A percentile compares a stretch with the other conserved stretches of the same genome.
Evolutionary conservation across 768 basidiomycete genomes (phyloP).

Genomic region (Lactarius sanguifluus): DNA sequence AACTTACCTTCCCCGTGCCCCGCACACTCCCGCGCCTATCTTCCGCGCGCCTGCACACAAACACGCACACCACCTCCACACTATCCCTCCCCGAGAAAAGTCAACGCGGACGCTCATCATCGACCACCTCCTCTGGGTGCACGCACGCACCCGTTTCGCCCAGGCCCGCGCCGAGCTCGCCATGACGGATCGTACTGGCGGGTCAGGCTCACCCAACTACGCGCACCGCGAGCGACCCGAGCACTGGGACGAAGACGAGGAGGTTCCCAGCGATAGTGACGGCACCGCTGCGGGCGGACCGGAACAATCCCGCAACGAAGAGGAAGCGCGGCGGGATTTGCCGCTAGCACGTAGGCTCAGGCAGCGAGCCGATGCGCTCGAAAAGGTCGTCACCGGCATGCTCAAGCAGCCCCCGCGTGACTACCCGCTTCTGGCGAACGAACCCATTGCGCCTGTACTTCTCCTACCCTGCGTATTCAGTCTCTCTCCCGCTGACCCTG

Average conservation of each 20-base stretch:
- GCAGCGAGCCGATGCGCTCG: constrained; percentile 75
- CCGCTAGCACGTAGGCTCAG: constrained; percentile 61
- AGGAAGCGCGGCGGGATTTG: constrained; percentile 65
- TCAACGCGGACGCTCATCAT: constrained; percentile 86
- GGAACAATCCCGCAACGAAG: constrained; percentile 49
- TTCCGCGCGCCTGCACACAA: constrained; percentile 80
- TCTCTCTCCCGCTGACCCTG: constrained; percentile 6
- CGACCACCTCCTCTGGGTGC: constrained; percentile 86
- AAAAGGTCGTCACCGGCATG: constrained; percentile 81
- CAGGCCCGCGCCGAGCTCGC: constrained; percentile 84
- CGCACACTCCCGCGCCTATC: constrained; percentile 28
- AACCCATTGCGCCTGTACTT: constrained; percentile 43
- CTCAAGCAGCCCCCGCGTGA: constrained; percentile 73
- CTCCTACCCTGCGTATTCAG: background rate
- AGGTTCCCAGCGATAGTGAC: constrained; percentile 65
- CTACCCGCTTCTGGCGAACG: constrained; percentile 56
- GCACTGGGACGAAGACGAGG: constrained; percentile 74
- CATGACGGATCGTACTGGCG: constrained; percentile 80
- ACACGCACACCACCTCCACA: constrained; percentile 85
- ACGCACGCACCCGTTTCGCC: constrained; percentile 74
- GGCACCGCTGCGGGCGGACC: constrained; percentile 40
- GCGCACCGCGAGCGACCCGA: constrained; percentile 68
- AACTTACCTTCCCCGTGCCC: background rate
- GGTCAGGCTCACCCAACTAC: constrained; percentile 58
- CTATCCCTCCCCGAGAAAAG: constrained; percentile 85